Base-by-base conservation (phyloP, 1,139 yeast species). In the Yamadazyma membranifaciens region DNA sequence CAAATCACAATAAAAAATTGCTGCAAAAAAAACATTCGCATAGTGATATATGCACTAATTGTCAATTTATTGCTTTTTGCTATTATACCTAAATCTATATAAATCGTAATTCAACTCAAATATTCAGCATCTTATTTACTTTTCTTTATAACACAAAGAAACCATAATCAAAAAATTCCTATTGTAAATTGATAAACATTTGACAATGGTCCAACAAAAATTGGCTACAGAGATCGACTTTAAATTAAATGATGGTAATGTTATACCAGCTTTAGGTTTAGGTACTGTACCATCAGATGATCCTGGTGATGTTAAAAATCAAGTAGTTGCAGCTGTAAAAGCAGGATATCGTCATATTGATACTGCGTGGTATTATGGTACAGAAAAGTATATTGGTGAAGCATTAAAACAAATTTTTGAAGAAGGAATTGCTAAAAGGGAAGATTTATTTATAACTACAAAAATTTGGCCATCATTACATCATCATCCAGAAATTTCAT, bases 361-460 rank as follows among this genome's bases (percentile, higher is more conserved):
- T 45, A 65, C 73, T 9, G 74, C 74, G 11, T 68, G 73, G 73
- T 66, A 54, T 43, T 78, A 78, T 52, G 78, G 79, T 0, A 65
- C 75, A 6, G 83, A 78, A 49, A 62, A 65, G 40, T 67, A 59
- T 41, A 59, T 78, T 31, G 83, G 83, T 2, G 63, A 71, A 47
- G 82, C 78, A 1, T 55, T 78, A 40, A 64, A 70, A 48, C 75
- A 74, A 47, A 56, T 73, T 38, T 65, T 78, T 45, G 71, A 61
- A 3, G 72, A 68, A 42, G 73, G 74, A 31, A 63, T 63, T 10
- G 63, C 75, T 16, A 77, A 68, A 45, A 68, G 86, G 46, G 81
- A 78, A 46, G 85, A 80, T 31, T 44, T 80, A 9, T 80, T 78
- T 52, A 67, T 80, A 47, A 80, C 85, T 5, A 75, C 83, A 4